Conservation (phyloP, 2,329 filamentous ascomycete genomes). For the Raffaelea arxii region DNA sequence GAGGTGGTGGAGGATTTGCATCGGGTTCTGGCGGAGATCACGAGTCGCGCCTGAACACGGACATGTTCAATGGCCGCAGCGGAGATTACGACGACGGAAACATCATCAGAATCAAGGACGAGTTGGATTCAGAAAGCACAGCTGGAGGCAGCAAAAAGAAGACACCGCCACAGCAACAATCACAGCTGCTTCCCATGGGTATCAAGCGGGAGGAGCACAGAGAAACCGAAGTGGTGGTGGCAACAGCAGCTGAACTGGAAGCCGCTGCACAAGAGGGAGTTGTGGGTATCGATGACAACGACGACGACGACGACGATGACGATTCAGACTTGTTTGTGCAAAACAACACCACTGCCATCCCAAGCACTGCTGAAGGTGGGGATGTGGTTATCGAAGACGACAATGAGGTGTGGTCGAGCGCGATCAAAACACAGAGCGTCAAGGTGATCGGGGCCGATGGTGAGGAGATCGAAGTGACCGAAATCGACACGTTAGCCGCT, state of each 20-base stretch:
- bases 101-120: conserved; percentile 28
- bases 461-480: conserved; percentile 24
- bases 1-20: not conserved
- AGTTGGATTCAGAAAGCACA: conserved; percentile 18
- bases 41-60: conserved; percentile 45
- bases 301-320: conserved; percentile 21
- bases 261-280: conserved; percentile 16
- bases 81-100: conserved; percentile 30
- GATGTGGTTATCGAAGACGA: conserved; percentile 19
- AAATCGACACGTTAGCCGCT: conserved; percentile 25
- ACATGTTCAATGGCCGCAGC: conserved; percentile 38
- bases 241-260: conserved; percentile 47
- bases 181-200: conserved; percentile 43
- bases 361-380: not conserved
- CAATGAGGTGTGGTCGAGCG: conserved; percentile 33
- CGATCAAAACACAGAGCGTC: conserved; percentile 20
- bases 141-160: conserved; percentile 6
- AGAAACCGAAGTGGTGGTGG: conserved; percentile 42
- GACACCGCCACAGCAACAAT: conserved; percentile 17
- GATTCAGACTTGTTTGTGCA: conserved; percentile 17
- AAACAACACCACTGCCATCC: conserved; percentile 4
- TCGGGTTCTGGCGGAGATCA: conserved; percentile 16
- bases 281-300: not conserved
- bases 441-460: conserved; percentile 36
- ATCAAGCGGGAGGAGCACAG: conserved; percentile 46